Percentiles rank a stretch among this genome's conserved stretches.
phyloP scores from a whole-genome alignment of 192 early-diverging fungal species.

The Umbelopsis vinacea region DNA sequence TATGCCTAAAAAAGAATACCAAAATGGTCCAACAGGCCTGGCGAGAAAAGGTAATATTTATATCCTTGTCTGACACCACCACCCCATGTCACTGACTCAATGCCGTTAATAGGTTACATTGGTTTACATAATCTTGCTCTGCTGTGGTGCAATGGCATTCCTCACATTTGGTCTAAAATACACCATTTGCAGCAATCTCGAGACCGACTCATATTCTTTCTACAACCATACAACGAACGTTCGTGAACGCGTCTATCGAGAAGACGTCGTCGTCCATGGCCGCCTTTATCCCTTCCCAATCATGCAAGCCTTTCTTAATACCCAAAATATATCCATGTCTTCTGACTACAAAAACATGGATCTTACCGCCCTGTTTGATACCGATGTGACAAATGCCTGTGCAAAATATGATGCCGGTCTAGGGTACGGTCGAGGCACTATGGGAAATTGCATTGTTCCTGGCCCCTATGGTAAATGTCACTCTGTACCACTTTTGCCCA shows the following conservation, averaged over 20 bases:
- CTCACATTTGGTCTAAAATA: conserved; percentile 44
- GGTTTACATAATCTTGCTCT: conserved; percentile 40
- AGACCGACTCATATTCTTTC: conserved; percentile 4
- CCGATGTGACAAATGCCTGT: background rate
- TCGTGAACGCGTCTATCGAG: background rate
- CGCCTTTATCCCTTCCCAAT: background rate
- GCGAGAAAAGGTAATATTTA: conserved; percentile 52
- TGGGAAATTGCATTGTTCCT: conserved; percentile 19
- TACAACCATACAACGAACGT: background rate
- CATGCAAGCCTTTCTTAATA: conserved; percentile 9
- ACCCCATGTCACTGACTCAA: too few relatives aligned
- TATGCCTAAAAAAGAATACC: conserved; percentile 46
- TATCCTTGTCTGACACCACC: too few relatives aligned
- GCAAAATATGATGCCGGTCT: conserved; percentile 1
- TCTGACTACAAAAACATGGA: conserved; percentile 24
- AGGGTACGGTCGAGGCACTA: background rate
- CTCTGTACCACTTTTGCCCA: too few relatives aligned
- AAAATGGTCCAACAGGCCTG: conserved; percentile 52
- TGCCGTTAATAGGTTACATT: conserved; percentile 38
- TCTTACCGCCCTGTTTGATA: conserved; percentile 19
- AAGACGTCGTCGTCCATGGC: conserved; percentile 23
- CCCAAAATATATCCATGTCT: conserved; percentile 7
- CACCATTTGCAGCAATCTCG: conserved; percentile 26
- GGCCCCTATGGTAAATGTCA: conserved; percentile 20
- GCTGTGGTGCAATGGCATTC: conserved; percentile 37